Evolutionary conservation across 2,329 filamentous ascomycete species (phyloP).

Genomic region (Exophiala phaeomuriformis): DNA sequence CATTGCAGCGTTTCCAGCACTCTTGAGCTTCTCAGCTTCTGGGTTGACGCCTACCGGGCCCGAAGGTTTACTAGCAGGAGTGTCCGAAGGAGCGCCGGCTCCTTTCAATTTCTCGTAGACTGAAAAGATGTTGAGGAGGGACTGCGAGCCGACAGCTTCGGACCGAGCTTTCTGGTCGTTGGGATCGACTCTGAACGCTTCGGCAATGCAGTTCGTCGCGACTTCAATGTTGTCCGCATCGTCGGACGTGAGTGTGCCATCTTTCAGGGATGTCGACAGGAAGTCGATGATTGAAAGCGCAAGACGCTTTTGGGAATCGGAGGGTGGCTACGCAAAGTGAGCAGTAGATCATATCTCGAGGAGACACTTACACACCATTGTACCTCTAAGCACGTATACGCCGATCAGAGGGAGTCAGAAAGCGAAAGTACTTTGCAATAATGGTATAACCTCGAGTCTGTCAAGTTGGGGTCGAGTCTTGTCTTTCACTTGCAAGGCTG

Average conservation of each 20-base stretch:
- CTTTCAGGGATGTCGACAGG: conserved; percentile 71
- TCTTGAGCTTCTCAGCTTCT: conserved; percentile 82
- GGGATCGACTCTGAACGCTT: conserved; percentile 93
- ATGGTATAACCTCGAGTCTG: no score
- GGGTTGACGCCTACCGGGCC: conserved; percentile 42
- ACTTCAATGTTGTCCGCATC: conserved; percentile 93
- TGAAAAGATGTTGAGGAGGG: conserved; percentile 81
- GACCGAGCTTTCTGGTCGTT: conserved; percentile 63
- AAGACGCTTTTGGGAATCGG: conserved; percentile 69
- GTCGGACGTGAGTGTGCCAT: conserved; percentile 80
- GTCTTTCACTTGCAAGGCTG: no score
- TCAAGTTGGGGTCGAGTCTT: no score
- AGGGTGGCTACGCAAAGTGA: conserved; percentile 16
- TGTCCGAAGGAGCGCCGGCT: conserved; percentile 44
- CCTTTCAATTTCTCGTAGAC: conserved; percentile 93
- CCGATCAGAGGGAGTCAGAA: no score
- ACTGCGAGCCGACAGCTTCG: conserved; percentile 76
- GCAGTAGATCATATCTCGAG: neutral
- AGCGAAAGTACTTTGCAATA: no score
- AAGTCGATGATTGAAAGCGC: conserved; percentile 97
- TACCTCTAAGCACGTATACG: neutral
- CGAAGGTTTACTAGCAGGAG: conserved; percentile 36
- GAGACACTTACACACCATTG: conserved; percentile 2
- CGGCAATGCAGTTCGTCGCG: conserved; percentile 85
- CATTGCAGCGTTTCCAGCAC: conserved; percentile 89